These are phyloP conservation scores for Closterium sp. DNA, from an alignment of 139 green algal genomes.

Conservation along the genomic window DNA sequence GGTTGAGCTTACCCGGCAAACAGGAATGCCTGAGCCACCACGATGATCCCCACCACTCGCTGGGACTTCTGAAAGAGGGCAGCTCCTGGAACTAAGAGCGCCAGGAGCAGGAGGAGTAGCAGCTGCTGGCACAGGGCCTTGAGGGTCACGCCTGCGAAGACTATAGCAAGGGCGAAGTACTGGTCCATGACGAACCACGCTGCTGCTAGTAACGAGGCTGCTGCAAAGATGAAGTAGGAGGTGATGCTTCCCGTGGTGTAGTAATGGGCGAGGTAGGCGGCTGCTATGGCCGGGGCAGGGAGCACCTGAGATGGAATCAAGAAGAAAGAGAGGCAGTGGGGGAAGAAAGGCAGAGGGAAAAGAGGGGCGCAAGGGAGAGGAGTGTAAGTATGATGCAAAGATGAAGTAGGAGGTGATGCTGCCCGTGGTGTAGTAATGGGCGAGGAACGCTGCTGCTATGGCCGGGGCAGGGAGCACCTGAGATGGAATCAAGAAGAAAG, in stretches of 20 bases:
- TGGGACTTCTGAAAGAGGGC: constrained; percentile 33
- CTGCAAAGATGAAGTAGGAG: constrained; percentile 81
- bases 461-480: constrained; percentile 76
- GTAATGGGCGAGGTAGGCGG: constrained; percentile 78
- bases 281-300: constrained; percentile 75
- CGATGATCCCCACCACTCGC: constrained; percentile 20
- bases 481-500: not conserved
- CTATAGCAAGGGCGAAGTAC: constrained; percentile 86
- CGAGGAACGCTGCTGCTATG: constrained; percentile 71
- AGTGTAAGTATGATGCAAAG: constrained; percentile 64
- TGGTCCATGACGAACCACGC: constrained; percentile 75
- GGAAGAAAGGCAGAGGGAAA: not conserved
- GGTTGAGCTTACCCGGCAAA: no score
- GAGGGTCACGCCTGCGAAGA: constrained; percentile 56
- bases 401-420: constrained; percentile 74
- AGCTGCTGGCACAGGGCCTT: constrained; percentile 70
- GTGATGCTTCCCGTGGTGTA: constrained; percentile 69
- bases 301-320: constrained; percentile 49
- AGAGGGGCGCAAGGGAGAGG: not conserved
- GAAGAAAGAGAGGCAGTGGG: not conserved
- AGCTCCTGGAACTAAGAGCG: constrained; percentile 74
- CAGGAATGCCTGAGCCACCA: constrained; percentile 67
- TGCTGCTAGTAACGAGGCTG: constrained; percentile 54
- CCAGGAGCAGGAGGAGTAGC: constrained; percentile 64
- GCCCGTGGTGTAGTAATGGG: constrained; percentile 76